Evolutionary conservation across 2,329 filamentous ascomycete species (phyloP), one percentile per base, ranked within the genome.

Genomic region (Aschersonia sp.): DNA sequence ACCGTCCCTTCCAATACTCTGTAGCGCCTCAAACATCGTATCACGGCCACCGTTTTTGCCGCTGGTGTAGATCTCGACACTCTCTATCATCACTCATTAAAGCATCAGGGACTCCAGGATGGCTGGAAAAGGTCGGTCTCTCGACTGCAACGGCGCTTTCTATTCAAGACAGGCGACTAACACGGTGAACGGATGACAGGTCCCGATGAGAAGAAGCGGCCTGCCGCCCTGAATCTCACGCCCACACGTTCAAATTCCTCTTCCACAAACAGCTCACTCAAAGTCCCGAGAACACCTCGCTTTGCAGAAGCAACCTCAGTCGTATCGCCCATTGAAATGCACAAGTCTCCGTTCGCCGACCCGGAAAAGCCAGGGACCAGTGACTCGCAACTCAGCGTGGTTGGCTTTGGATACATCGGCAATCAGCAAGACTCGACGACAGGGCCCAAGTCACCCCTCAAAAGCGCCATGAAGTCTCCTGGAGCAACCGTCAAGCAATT

Each of bases 401-500:
- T 95, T 54, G 89, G 89, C 54, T 95, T 97, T 65, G 88, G 89
- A 62, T 95, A 95, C 68, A 84, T 95, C 60, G 74, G 78, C 57
- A 73, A 73, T 55, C 62, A 70, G 67, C 67, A 70, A 62, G 70
- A 81, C 55, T 67, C 73, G 50, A 73, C 81, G 58, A 72, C 72
- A 53, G 77, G 81, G 39, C 86, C 87, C 47, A 82, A 75, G 56
- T 84, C 85, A 22, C 87, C 87, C 6, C 76, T 95, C 56, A 94
- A 92, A 73, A 94, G 87, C 65, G 89, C 88, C 47, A 75, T 95
- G 73, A 94, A 79, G 68, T 81, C 85, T 14, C 89, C 90, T 5
- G 87, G 88, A 22, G 90, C 87, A 2, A 81, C 86, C 5, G 86
- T 76, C 31, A 77, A 83, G 57, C 77, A 75, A 51, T 68, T 89